Percentiles rank a stretch among this genome's conserved stretches.
These are phyloP conservation scores for Lumnitzera racemosa DNA, from an alignment of 345 rosid species.

Conservation along the genomic window DNA sequence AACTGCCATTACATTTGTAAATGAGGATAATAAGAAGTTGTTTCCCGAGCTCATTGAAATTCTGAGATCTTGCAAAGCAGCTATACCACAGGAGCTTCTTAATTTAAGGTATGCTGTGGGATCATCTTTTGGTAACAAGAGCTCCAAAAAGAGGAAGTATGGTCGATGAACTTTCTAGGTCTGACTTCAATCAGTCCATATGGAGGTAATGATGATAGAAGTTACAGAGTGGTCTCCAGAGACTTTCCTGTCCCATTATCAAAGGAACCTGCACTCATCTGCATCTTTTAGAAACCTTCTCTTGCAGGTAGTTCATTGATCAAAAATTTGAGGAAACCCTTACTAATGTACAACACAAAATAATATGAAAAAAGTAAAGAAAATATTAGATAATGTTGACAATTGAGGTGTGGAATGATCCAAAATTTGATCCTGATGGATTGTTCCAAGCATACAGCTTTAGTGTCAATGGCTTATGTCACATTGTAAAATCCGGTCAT, in stretches of 20 bases:
- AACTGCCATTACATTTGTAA: constrained; percentile 52
- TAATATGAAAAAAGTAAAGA: no score
- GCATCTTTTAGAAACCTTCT: not conserved
- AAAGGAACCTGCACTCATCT: not conserved
- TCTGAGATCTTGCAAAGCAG: constrained; percentile 64
- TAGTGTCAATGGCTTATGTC: no score
- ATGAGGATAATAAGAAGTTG: constrained; percentile 57
- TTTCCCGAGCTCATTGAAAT: constrained; percentile 50
- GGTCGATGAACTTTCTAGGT: constrained; percentile 15
- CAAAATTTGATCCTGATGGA: no score
- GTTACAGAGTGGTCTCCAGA: no score
- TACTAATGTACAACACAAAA: not conserved
- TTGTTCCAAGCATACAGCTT: no score
- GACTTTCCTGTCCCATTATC: no score
- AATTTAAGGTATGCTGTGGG: constrained; percentile 29
- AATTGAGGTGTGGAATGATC: no score
- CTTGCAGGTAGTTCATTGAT: not conserved
- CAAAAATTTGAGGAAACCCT: not conserved
- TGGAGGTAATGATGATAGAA: no score
- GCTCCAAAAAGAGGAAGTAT: constrained; percentile 56
- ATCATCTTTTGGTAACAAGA: constrained; percentile 30
- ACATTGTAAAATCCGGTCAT: no score
- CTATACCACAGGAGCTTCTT: constrained; percentile 60
- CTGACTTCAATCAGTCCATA: no score
- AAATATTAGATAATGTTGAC: no score